A percentile compares a stretch with the other conserved stretches of the same genome.
Conservation (phyloP, 148 eudicot genomes). For the Vaccinium macrocarpon region DNA sequence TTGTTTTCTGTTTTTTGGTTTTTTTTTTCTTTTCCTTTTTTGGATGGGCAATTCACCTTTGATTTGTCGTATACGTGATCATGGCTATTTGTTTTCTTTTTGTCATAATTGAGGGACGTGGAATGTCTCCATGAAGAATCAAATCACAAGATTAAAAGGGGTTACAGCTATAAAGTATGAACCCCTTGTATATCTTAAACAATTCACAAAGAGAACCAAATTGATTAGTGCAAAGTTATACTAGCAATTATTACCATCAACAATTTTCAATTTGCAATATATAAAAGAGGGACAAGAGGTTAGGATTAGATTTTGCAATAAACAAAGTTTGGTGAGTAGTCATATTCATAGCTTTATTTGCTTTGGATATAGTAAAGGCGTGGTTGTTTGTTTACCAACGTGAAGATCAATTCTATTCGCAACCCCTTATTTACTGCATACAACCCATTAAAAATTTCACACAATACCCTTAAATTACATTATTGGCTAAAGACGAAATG, state of each 20-base stretch:
- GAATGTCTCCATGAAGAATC: not conserved
- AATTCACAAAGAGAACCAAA: not conserved
- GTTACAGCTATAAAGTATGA: not conserved
- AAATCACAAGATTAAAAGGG: not conserved
- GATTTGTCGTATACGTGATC: too few species aligned
- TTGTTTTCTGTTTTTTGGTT: too few species aligned
- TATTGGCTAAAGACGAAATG: too few species aligned
- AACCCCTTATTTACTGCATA: too few species aligned
- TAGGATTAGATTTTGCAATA: conserved; percentile 1
- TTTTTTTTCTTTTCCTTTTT: too few species aligned
- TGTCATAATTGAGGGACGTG: not conserved
- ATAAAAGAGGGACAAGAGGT: not conserved
- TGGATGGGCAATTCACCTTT: not conserved
- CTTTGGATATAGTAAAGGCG: not conserved
- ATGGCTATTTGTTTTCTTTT: not conserved
- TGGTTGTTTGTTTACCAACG: not conserved
- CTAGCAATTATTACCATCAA: not conserved
- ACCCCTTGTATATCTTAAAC: not conserved
- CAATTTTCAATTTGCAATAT: not conserved
- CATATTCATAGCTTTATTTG: not conserved
- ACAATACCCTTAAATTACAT: too few species aligned
- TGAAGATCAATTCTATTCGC: too few species aligned
- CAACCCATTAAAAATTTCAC: too few species aligned
- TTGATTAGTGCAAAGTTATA: not conserved
- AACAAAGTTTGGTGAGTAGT: conserved; percentile 1